phyloP scores from a whole-genome alignment of 805 yeast genomes.

The Vanderwaltozyma yarrowii region DNA sequence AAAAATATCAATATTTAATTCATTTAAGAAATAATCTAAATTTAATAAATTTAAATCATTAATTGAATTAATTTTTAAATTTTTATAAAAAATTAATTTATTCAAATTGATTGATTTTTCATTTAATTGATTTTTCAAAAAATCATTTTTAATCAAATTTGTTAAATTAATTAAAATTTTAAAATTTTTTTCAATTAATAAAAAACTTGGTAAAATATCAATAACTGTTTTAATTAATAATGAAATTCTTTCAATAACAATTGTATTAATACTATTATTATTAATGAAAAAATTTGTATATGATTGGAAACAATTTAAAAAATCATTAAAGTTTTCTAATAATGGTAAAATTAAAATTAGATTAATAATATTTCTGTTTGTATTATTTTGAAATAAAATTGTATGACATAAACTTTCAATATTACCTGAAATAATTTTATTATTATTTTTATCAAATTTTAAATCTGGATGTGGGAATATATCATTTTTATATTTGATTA shows the following conservation, averaged over 20 bases:
- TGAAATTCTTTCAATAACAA: slow-evolving; percentile 41
- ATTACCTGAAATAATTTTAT: slow-evolving; percentile 43
- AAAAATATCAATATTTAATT: slow-evolving; percentile 41
- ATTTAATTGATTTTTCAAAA: neutral
- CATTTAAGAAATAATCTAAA: slow-evolving; percentile 41
- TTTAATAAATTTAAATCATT: slow-evolving; percentile 6
- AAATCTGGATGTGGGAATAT: slow-evolving; percentile 54
- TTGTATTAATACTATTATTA: slow-evolving; percentile 15
- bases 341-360: slow-evolving; percentile 47
- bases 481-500: neutral
- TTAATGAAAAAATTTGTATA: slow-evolving; percentile 30
- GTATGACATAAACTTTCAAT: slow-evolving; percentile 72
- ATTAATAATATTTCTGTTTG: slow-evolving; percentile 20
- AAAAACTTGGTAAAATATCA: slow-evolving; percentile 55
- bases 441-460: slow-evolving; percentile 35
- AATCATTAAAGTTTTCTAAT: slow-evolving; percentile 37
- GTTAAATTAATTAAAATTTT: slow-evolving; percentile 21
- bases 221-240: slow-evolving; percentile 46
- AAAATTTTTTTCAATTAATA: slow-evolving; percentile 52
- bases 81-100: slow-evolving; percentile 1
- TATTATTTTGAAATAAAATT: slow-evolving; percentile 35
- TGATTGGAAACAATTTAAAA: slow-evolving; percentile 37
- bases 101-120: neutral
- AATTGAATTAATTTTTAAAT: neutral
- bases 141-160: neutral